Evolutionary conservation across 441 rosid genomes (phyloP).

Genomic region (Rhodomyrtus psidioides): DNA sequence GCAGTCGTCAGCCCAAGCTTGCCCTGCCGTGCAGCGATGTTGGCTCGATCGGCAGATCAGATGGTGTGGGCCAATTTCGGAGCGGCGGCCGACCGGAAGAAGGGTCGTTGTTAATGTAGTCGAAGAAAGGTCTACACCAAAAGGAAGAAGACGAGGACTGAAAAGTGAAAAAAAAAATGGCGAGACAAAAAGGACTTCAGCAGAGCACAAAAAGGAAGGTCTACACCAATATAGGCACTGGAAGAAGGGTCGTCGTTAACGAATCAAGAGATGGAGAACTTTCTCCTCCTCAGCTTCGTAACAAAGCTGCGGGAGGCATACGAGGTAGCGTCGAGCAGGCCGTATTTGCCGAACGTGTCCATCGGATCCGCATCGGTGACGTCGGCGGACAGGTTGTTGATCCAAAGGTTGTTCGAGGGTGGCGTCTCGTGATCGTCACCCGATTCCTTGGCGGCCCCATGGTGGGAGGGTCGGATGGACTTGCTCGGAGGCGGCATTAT

Average conservation of each 20-base stretch:
- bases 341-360: conserved; percentile 44
- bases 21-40: too few relatives aligned
- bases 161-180: background rate
- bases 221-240: background rate
- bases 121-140: too few relatives aligned
- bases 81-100: too few relatives aligned
- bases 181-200: background rate
- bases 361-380: conserved; percentile 50
- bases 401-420: conserved; percentile 73
- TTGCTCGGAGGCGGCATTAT: conserved; percentile 22
- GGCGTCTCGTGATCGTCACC: conserved; percentile 17
- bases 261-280: conserved; percentile 67
- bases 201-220: background rate
- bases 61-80: too few relatives aligned
- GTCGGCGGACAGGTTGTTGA: conserved; percentile 48
- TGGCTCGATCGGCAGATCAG: too few relatives aligned
- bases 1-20: too few relatives aligned
- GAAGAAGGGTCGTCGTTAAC: background rate
- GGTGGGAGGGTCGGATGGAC: conserved; percentile 13
- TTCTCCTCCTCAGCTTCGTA: conserved; percentile 77
- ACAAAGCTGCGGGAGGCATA: conserved; percentile 51
- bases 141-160: background rate
- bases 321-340: conserved; percentile 54
- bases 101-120: too few relatives aligned
- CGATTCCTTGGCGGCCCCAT: background rate